Evolutionary conservation across 306 rosid species (phyloP).

Genomic region (Trifolium fragiferum): DNA sequence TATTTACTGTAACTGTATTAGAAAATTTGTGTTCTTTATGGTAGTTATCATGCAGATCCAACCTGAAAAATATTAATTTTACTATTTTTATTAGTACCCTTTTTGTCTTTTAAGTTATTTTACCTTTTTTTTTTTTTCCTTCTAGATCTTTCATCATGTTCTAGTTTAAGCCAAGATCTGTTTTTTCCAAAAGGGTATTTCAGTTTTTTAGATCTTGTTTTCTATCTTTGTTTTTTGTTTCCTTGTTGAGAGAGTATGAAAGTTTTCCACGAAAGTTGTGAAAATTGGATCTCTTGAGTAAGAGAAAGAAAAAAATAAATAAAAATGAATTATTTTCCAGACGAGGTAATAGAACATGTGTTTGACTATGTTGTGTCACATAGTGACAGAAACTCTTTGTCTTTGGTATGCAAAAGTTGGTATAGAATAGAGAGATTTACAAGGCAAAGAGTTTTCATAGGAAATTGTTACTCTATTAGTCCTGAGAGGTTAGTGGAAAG

Average conservation of each 20-base stretch:
- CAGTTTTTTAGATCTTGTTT: slow-evolving; percentile 45
- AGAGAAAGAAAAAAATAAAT: background rate
- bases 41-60: slow-evolving; percentile 45
- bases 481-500: slow-evolving; percentile 76
- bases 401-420: slow-evolving; percentile 91
- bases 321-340: slow-evolving; percentile 84
- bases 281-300: slow-evolving; percentile 35
- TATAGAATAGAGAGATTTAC: slow-evolving; percentile 75
- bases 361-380: slow-evolving; percentile 76
- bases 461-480: slow-evolving; percentile 84
- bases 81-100: slow-evolving; percentile 14
- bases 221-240: background rate
- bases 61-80: slow-evolving; percentile 33
- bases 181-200: slow-evolving; percentile 15
- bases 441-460: slow-evolving; percentile 73
- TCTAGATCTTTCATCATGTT: slow-evolving; percentile 32
- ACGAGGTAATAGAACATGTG: slow-evolving; percentile 88
- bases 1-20: background rate
- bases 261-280: slow-evolving; percentile 43
- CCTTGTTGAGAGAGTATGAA: slow-evolving; percentile 19
- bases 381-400: slow-evolving; percentile 78
- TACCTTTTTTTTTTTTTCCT: background rate
- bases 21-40: slow-evolving; percentile 2
- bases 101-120: background rate
- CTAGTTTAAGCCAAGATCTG: slow-evolving; percentile 40